Evolutionary conservation across 352 stramenopile species (phyloP), one percentile per base, ranked within the genome.

Genomic region (Peronospora belbahrii): DNA sequence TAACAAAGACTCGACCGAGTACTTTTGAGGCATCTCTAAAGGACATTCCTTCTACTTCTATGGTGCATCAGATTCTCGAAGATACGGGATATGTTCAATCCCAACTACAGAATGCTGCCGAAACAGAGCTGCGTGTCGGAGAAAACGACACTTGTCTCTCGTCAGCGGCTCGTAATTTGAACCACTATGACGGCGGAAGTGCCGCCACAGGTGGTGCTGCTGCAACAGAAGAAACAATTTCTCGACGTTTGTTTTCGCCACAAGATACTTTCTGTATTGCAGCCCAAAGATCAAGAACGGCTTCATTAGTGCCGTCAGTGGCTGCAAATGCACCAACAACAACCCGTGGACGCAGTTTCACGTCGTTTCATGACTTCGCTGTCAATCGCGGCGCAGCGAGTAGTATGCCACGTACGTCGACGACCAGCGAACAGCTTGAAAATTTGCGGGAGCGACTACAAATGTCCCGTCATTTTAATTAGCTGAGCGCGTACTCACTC

Each of bases 21-120:
- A 67, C 45, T 0, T 86, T 92, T 23, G 73, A 88, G 36, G 59
- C 49, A 7, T 71, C 73, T 11, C 59, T 88, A 30, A 71, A 76
- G 22, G 74, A 89, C 37, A 34, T 87, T 5, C 73, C 75, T 2
- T 52, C 70, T 17, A 70, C 67, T 2, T 86, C 74, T 13, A 67
- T 65, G 13, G 69, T 86, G 15, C 65, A 61, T 7, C 55, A 77
- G 32, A 52, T 76, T 42, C 59, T 88, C 0, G 49, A 56, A 20
- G 45, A 64, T 1, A 74, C 81, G 65, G 65, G 56, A 3, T 43
- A 60, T 24, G 45, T 39, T 6, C 43, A 65, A 38, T 58, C 59
- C 0, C 43, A 58, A 11, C 22, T 56, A 8, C 59, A 74, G 10
- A 23, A 44, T 37, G 23, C 46, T 46, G 19, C 49, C 14, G 49